These are phyloP conservation scores for Populus hybrid DNA, from an alignment of 441 rosid genomes.

Conservation along the genomic window DNA sequence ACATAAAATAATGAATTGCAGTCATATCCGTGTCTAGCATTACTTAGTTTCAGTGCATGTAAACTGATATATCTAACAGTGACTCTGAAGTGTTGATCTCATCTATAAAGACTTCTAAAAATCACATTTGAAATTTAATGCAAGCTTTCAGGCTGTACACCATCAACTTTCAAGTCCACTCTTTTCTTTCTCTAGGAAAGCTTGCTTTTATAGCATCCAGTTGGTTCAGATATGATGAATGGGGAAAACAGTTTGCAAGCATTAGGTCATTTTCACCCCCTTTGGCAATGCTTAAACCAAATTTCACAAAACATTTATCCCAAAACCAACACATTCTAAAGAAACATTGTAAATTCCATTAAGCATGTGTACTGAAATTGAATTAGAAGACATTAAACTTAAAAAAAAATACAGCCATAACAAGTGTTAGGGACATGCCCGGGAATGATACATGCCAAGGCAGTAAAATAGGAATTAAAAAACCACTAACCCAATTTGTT, in stretches of 20 bases:
- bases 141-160: neutral
- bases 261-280: neutral
- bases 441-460: neutral
- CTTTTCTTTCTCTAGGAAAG: neutral
- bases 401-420: neutral
- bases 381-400: neutral
- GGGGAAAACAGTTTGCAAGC: neutral
- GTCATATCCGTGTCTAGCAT: neutral
- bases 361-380: neutral
- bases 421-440: neutral
- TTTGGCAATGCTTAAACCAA: neutral
- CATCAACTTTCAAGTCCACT: neutral
- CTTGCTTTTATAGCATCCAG: neutral
- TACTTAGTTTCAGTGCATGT: neutral
- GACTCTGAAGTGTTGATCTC: neutral
- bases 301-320: neutral
- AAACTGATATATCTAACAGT: neutral
- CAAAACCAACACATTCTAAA: neutral
- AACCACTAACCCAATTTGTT: slow-evolving; percentile 47
- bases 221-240: neutral
- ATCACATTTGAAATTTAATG: neutral
- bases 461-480: neutral
- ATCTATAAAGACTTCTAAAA: neutral
- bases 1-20: neutral
- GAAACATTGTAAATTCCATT: neutral